Conservation (phyloP, 208 protist species). For the Wallacemonas sp. region DNA sequence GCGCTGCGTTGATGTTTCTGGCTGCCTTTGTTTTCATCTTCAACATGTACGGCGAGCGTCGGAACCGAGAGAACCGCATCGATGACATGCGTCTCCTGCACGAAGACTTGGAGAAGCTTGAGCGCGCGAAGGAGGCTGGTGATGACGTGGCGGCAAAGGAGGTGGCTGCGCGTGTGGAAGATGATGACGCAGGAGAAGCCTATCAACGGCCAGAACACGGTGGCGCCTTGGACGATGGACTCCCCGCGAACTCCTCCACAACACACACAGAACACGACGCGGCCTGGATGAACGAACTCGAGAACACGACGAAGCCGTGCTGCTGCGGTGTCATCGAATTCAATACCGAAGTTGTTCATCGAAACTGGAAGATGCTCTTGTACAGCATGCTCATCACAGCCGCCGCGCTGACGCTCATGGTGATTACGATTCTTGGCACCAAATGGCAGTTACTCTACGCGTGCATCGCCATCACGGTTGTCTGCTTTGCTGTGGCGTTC, state of each 20-base stretch:
- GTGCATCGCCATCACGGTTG: slow-evolving; percentile 24
- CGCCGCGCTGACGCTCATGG: slow-evolving; percentile 32
- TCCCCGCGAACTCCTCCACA: no score
- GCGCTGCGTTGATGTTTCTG: slow-evolving; percentile 19
- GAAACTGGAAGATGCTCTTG: slow-evolving; percentile 35
- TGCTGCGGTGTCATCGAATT: slow-evolving; percentile 33
- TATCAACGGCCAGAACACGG: no score
- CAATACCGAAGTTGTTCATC: slow-evolving; percentile 33
- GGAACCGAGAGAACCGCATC: slow-evolving; percentile 21
- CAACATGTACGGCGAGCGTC: slow-evolving; percentile 34
- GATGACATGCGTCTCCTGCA: slow-evolving; percentile 22
- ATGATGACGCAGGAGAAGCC: no score
- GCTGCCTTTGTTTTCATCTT: slow-evolving; percentile 24
- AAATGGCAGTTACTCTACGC: slow-evolving; percentile 28
- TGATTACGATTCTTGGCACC: slow-evolving; percentile 37
- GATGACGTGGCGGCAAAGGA: no score
- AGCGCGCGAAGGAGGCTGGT: neutral
- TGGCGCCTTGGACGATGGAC: no score
- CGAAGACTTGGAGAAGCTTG: slow-evolving; percentile 26
- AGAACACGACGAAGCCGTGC: slow-evolving; percentile 19
- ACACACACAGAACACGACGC: slow-evolving; percentile 5
- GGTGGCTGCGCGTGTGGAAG: no score
- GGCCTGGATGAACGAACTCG: neutral
- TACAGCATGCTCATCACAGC: slow-evolving; percentile 34
- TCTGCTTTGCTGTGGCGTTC: slow-evolving; percentile 18